These are phyloP conservation scores for Globisporangium cylindrosporum DNA, from an alignment of 352 stramenopile species.

Conservation along the genomic window DNA sequence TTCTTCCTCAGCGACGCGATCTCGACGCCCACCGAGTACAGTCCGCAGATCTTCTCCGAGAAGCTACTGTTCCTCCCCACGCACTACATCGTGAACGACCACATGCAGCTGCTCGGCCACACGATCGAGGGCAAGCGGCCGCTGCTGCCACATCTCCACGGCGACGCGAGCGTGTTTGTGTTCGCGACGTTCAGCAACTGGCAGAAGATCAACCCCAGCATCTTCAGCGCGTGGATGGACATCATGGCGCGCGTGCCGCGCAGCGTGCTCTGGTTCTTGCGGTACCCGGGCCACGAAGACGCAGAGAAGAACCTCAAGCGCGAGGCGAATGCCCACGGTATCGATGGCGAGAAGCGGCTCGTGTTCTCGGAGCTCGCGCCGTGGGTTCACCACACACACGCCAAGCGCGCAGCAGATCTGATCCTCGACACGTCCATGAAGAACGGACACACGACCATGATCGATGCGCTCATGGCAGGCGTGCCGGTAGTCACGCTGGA, in stretches of 20 bases:
- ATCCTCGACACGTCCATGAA: conserved; percentile 82
- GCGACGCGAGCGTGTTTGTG: conserved; percentile 32
- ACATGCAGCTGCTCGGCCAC: conserved; percentile 73
- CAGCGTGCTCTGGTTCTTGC: conserved; percentile 74
- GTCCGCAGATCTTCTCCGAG: conserved; percentile 50
- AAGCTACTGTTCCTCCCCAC: conserved; percentile 68
- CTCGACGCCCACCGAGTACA: conserved; percentile 42
- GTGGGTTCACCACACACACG: conserved; percentile 79
- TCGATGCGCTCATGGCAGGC: conserved; percentile 78
- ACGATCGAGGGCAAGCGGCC: conserved; percentile 33
- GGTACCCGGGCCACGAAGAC: conserved; percentile 51
- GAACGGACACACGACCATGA: conserved; percentile 81
- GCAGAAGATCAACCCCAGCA: conserved; percentile 80
- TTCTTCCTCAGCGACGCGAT: conserved; percentile 66
- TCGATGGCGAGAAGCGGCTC: conserved; percentile 46
- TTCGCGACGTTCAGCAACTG: conserved; percentile 88
- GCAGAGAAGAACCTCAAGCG: conserved; percentile 43
- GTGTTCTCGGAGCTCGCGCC: conserved; percentile 55
- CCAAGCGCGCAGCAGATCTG: conserved; percentile 69
- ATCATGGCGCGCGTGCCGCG: conserved; percentile 64
- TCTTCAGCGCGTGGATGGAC: conserved; percentile 80
- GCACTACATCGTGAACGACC: conserved; percentile 84
- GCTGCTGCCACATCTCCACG: conserved; percentile 14
- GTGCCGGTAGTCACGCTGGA: conserved; percentile 73
- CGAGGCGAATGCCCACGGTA: conserved; percentile 50